Evolutionary conservation across 2,329 filamentous ascomycete genomes (phyloP).

Genomic region (Talaromyces sp.): DNA sequence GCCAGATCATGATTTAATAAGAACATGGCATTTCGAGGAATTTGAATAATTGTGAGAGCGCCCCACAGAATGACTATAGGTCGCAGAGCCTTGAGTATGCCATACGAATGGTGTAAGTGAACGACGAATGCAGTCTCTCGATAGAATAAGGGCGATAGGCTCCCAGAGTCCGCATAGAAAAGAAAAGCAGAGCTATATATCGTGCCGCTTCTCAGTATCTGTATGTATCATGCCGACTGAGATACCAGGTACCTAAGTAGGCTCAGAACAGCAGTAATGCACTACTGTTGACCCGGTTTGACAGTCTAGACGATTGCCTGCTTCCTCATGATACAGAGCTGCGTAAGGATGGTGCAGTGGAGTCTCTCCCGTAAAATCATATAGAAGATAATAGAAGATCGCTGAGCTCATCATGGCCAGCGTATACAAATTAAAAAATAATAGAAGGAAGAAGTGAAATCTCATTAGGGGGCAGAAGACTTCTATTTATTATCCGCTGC

Average conservation of each 20-base stretch:
- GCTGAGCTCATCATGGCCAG: background rate
- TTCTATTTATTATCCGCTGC: background rate
- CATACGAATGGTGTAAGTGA: too few species aligned
- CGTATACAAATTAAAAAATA: background rate
- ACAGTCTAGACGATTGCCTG: too few species aligned
- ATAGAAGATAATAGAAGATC: too few species aligned
- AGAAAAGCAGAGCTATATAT: background rate
- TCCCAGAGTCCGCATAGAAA: background rate
- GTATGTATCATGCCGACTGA: background rate
- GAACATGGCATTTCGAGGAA: background rate
- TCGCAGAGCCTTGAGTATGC: too few species aligned
- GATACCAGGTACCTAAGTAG: too few species aligned
- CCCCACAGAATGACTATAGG: background rate
- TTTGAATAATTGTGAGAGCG: background rate
- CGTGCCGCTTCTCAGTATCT: background rate
- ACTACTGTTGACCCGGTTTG: too few species aligned
- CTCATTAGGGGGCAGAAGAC: background rate
- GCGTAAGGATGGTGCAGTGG: too few species aligned
- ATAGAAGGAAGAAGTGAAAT: background rate
- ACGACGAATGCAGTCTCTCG: too few species aligned
- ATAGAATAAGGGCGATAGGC: too few species aligned
- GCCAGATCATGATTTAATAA: background rate
- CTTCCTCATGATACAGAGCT: too few species aligned
- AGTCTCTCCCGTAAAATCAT: too few species aligned
- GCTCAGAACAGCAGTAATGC: too few species aligned